A percentile compares a stretch with the other conserved stretches of the same genome.
Evolutionary conservation across 2,329 filamentous ascomycete species (phyloP).

Genomic region (Leptographium flavum): DNA sequence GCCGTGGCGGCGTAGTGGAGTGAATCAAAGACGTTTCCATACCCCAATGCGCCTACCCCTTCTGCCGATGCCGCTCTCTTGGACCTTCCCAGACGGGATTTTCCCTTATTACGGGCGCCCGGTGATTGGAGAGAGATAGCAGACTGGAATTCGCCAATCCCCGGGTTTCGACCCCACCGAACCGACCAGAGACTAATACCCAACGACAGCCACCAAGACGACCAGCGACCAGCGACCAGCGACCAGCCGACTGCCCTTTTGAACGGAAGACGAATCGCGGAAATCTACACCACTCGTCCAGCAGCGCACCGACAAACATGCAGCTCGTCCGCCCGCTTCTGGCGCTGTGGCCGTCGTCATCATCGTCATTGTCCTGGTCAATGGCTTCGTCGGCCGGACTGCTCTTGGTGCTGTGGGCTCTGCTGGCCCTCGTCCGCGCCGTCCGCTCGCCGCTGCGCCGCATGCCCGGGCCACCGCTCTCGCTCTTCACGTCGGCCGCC

Average conservation of each 20-base stretch:
- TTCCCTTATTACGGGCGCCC: too few species aligned
- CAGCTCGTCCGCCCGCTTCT: neutral
- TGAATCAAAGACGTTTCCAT: too few species aligned
- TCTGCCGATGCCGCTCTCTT: neutral
- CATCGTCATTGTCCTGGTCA: neutral
- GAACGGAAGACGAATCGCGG: too few species aligned
- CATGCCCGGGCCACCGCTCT: conserved; percentile 33
- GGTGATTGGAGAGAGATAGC: too few species aligned
- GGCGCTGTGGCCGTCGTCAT: neutral
- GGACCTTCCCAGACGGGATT: neutral
- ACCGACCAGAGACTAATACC: too few species aligned
- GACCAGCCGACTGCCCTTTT: too few species aligned
- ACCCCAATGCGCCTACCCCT: neutral
- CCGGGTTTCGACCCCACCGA: too few species aligned
- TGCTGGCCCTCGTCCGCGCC: conserved; percentile 7
- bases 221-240: too few species aligned
- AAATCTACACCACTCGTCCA: too few species aligned
- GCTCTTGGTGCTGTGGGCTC: neutral
- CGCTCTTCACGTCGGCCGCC: conserved; percentile 33
- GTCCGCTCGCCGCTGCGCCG: conserved; percentile 22
- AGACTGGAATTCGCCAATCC: too few species aligned
- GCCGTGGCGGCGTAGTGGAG: too few species aligned
- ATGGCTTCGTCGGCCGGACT: neutral
- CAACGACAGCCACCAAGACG: too few species aligned
- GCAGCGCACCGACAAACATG: neutral